phyloP scores from a whole-genome alignment of 2,329 filamentous ascomycete genomes.

The Trichoderma harzianum region DNA sequence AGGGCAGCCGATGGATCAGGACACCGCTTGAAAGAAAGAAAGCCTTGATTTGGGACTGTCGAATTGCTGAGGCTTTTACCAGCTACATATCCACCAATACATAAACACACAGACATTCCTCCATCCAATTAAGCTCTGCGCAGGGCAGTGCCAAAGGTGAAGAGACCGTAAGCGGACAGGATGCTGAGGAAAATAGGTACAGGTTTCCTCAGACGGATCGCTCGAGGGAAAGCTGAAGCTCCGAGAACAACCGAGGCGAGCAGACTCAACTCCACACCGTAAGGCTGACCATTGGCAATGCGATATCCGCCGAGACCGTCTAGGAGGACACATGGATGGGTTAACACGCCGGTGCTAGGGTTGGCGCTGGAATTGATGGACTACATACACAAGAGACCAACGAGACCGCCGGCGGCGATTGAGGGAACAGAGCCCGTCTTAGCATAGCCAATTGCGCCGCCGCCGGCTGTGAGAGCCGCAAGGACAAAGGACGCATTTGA shows the following conservation, averaged over 20 bases:
- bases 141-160: slow-evolving; percentile 73
- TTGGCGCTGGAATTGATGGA: neutral
- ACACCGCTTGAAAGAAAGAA: neutral
- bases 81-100: neutral
- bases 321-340: slow-evolving; percentile 27
- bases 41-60: neutral
- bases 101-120: neutral
- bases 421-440: slow-evolving; percentile 84
- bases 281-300: slow-evolving; percentile 69
- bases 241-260: slow-evolving; percentile 82
- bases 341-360: neutral
- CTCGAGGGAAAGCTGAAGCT: slow-evolving; percentile 80
- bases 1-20: neutral
- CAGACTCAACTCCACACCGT: slow-evolving; percentile 85
- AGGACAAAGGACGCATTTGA: slow-evolving; percentile 69
- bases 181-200: slow-evolving; percentile 77
- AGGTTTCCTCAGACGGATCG: slow-evolving; percentile 78
- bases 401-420: slow-evolving; percentile 76
- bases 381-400: slow-evolving; percentile 64
- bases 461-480: slow-evolving; percentile 76
- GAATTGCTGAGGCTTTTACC: neutral
- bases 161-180: slow-evolving; percentile 73
- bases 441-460: slow-evolving; percentile 82
- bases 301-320: slow-evolving; percentile 79
- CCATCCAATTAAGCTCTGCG: slow-evolving; percentile 30